Conservation (phyloP, 495 filamentous ascomycete species). For the Penicillium goetzii region DNA sequence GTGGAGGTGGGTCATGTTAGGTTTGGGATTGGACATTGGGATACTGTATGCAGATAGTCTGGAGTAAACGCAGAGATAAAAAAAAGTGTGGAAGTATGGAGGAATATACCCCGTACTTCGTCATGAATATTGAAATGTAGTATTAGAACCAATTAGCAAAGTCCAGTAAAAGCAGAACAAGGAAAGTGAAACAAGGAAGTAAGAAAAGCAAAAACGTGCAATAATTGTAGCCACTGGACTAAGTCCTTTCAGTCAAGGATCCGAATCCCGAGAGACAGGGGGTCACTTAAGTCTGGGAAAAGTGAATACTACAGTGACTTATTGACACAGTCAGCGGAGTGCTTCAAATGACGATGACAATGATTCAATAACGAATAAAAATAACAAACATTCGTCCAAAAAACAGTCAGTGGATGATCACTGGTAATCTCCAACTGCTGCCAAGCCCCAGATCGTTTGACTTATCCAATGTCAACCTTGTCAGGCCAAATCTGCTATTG, state of each 20-base stretch:
- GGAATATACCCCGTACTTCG: not conserved
- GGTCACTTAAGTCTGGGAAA: constrained; percentile 6
- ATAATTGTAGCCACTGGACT: not conserved
- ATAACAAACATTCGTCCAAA: not conserved
- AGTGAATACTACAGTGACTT: not conserved
- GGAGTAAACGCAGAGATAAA: not conserved
- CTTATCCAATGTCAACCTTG: not conserved
- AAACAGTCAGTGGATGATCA: not conserved
- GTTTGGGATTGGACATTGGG: not conserved
- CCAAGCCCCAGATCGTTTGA: not conserved
- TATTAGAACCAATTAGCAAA: not conserved
- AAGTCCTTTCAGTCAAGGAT: constrained; percentile 22
- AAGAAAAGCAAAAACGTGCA: not conserved
- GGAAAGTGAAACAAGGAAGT: not conserved
- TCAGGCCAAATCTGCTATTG: not conserved
- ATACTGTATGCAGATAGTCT: constrained; percentile 1
- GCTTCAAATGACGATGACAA: not conserved
- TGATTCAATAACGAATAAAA: not conserved
- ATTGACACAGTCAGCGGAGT: not conserved
- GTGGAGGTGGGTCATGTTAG: not conserved
- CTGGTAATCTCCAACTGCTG: not conserved
- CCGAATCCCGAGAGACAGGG: constrained; percentile 27
- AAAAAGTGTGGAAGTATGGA: not conserved
- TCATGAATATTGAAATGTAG: constrained; percentile 1
- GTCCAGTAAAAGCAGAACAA: constrained; percentile 1